Conservation (phyloP, 371 early-diverging fungal species). For the Zychaea mexicana region DNA sequence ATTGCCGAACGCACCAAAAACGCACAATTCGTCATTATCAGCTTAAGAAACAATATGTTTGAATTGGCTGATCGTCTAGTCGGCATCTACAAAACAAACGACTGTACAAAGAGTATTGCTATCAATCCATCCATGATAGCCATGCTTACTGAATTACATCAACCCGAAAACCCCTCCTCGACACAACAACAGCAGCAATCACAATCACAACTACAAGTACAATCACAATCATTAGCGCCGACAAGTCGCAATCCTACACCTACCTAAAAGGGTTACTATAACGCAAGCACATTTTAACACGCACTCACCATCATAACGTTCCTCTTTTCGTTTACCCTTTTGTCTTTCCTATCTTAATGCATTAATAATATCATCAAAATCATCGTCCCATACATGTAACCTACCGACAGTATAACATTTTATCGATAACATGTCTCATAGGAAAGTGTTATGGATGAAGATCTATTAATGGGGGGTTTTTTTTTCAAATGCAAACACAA, state of each 20-base stretch:
- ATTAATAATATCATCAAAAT: too few relatives aligned
- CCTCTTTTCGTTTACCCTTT: too few relatives aligned
- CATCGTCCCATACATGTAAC: too few relatives aligned
- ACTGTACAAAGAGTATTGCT: slow-evolving; percentile 87
- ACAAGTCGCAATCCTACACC: background rate
- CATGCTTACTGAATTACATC: slow-evolving; percentile 1
- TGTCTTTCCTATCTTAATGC: too few relatives aligned
- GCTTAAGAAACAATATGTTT: slow-evolving; percentile 99
- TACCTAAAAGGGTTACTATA: background rate
- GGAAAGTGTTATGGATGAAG: too few relatives aligned
- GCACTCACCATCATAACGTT: too few relatives aligned
- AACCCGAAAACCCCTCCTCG: background rate
- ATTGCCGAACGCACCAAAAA: slow-evolving; percentile 97
- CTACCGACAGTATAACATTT: too few relatives aligned
- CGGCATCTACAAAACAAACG: slow-evolving; percentile 98
- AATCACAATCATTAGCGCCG: background rate
- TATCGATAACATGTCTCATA: too few relatives aligned
- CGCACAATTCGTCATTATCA: slow-evolving; percentile 99
- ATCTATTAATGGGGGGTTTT: too few relatives aligned
- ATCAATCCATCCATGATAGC: slow-evolving; percentile 67
- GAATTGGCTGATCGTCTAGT: slow-evolving; percentile 98
- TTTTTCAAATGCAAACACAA: too few relatives aligned
- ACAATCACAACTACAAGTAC: background rate
- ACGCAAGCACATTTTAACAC: too few relatives aligned
- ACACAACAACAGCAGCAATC: background rate